phyloP scores from a whole-genome alignment of 805 yeast species.

The Starmera pachycereana region DNA sequence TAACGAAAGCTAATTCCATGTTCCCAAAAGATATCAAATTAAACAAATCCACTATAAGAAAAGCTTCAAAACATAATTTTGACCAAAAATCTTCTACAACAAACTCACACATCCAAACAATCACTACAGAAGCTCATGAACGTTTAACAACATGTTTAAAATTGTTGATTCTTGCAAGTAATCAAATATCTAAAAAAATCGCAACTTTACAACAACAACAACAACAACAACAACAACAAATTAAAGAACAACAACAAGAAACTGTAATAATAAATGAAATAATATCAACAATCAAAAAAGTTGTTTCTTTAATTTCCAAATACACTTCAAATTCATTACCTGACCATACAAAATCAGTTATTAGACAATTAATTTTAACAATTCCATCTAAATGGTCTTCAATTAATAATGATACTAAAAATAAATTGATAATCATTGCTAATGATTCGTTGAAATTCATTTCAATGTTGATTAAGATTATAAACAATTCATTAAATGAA shows the following conservation, averaged over 20 bases:
- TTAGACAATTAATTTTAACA: slow-evolving; percentile 65
- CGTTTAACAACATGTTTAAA: slow-evolving; percentile 70
- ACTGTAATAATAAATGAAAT: slow-evolving; percentile 45
- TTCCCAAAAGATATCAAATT: slow-evolving; percentile 16
- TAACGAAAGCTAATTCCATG: slow-evolving; percentile 17
- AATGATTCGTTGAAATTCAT: slow-evolving; percentile 65
- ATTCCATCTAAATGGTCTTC: slow-evolving; percentile 67
- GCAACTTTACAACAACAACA: slow-evolving; percentile 46
- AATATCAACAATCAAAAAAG: slow-evolving; percentile 79
- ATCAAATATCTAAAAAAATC: slow-evolving; percentile 60
- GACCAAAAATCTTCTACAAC: slow-evolving; percentile 5
- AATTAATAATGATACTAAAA: slow-evolving; percentile 35
- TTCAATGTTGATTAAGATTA: background rate
- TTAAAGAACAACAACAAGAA: slow-evolving; percentile 12
- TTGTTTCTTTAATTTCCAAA: slow-evolving; percentile 75
- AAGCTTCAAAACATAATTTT: slow-evolving; percentile 1
- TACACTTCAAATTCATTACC: slow-evolving; percentile 70
- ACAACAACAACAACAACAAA: slow-evolving; percentile 26
- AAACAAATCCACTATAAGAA: slow-evolving; percentile 3
- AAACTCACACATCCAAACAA: background rate
- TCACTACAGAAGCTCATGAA: no score
- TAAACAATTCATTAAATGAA: no score
- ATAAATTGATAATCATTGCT: slow-evolving; percentile 70
- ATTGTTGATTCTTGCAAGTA: slow-evolving; percentile 70
- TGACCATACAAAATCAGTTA: slow-evolving; percentile 70